These are phyloP conservation scores for Dactylonectria estremocensis DNA, from an alignment of 2,329 filamentous ascomycete genomes.

Conservation along the genomic window DNA sequence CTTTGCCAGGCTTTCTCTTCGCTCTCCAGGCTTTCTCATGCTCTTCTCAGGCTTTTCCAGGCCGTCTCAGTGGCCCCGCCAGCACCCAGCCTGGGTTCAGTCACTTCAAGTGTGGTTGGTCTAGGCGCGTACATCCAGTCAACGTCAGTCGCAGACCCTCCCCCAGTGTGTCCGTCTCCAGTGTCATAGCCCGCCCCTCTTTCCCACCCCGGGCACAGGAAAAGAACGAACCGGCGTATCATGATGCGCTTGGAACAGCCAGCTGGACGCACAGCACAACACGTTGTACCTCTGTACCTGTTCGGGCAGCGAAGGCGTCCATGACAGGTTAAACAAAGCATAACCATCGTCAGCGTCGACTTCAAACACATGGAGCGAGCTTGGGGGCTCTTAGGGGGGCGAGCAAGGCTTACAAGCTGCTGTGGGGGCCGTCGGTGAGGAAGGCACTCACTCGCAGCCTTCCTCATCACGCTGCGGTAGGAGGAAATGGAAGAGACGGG, in stretches of 20 bases:
- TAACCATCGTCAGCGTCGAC: not conserved
- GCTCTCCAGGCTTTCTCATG: constrained; percentile 23
- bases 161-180: constrained; percentile 33
- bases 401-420: not conserved
- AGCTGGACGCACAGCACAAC: not conserved
- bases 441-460: constrained; percentile 15
- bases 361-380: not conserved
- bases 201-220: constrained; percentile 12
- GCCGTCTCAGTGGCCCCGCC: constrained; percentile 22
- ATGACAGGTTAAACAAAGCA: not conserved
- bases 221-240: constrained; percentile 13
- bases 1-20: constrained; percentile 26
- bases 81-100: constrained; percentile 18
- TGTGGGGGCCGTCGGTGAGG: constrained; percentile 17
- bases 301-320: not conserved
- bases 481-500: constrained; percentile 29
- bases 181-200: constrained; percentile 26
- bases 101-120: constrained; percentile 19
- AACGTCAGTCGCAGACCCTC: constrained; percentile 29
- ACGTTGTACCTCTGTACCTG: not conserved
- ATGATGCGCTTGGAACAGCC: constrained; percentile 1
- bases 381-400: not conserved
- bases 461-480: constrained; percentile 30
- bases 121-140: constrained; percentile 17
- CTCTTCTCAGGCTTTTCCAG: constrained; percentile 21